Conservation (phyloP, 2,329 filamentous ascomycete species). For the Colletotrichum tropicale region DNA sequence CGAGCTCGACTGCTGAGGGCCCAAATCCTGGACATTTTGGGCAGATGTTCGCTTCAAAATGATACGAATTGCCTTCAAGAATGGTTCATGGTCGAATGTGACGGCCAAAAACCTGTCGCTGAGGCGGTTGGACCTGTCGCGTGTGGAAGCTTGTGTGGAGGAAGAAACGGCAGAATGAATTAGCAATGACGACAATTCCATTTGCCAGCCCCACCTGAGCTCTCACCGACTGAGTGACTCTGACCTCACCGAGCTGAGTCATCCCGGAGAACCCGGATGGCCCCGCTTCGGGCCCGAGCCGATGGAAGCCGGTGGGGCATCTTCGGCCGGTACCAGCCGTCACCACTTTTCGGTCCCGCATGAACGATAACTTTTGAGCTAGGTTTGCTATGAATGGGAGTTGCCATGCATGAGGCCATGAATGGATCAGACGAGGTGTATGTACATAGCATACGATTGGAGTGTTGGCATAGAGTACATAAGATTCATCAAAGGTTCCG, state of each 20-base stretch:
- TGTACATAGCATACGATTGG: too few species aligned
- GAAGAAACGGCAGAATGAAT: background rate
- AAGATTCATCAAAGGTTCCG: too few species aligned
- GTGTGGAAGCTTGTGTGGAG: background rate
- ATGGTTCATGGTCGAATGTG: background rate
- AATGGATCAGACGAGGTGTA: too few species aligned
- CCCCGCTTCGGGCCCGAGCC: background rate
- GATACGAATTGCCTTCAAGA: background rate
- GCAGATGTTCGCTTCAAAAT: background rate
- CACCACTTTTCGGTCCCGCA: too few species aligned
- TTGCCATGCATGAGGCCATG: too few species aligned
- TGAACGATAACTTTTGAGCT: too few species aligned
- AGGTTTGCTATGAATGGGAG: too few species aligned
- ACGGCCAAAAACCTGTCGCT: background rate
- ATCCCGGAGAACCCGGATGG: background rate
- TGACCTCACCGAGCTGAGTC: slow-evolving; percentile 9
- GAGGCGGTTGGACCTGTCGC: background rate
- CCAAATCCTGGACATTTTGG: background rate
- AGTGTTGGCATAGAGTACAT: too few species aligned
- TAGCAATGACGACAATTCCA: slow-evolving; percentile 16
- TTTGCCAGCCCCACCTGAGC: background rate
- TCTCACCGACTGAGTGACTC: background rate
- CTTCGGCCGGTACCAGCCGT: background rate
- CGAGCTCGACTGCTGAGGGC: background rate
- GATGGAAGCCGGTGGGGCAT: background rate